phyloP scores from a whole-genome alignment of 805 yeast species.

The Maudiozyma pseudohumilis region DNA sequence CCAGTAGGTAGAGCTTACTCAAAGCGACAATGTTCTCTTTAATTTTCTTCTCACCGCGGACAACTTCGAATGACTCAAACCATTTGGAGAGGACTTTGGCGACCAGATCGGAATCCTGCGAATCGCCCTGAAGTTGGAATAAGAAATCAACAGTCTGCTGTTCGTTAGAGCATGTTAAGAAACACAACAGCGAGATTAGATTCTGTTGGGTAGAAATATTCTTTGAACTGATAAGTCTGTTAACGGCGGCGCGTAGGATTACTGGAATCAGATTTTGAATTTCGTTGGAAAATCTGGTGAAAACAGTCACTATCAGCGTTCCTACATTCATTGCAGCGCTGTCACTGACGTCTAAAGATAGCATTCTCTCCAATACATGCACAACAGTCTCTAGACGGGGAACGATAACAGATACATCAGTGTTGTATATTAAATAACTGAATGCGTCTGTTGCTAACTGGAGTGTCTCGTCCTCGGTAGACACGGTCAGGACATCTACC shows the following conservation, averaged over 20 bases:
- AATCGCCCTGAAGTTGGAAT: conserved; percentile 28
- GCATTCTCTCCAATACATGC: conserved; percentile 50
- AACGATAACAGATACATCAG: conserved; percentile 18
- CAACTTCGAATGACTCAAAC: conserved; percentile 72
- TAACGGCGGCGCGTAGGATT: conserved; percentile 65
- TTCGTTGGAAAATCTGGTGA: conserved; percentile 40
- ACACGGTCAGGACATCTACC: conserved; percentile 22
- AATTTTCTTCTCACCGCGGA: conserved; percentile 70
- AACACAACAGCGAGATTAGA: conserved; percentile 64
- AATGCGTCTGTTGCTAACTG: conserved; percentile 72
- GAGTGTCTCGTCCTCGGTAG: conserved; percentile 67
- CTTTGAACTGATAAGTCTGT: conserved; percentile 53
- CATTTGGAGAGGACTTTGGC: conserved; percentile 61
- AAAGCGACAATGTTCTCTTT: conserved; percentile 59
- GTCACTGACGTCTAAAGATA: conserved; percentile 65
- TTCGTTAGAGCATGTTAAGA: conserved; percentile 55
- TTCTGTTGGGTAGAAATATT: conserved; percentile 71
- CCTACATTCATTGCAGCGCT: conserved; percentile 76
- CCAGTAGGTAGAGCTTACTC: conserved; percentile 50
- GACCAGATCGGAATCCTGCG: conserved; percentile 36
- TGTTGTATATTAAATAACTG: conserved; percentile 43
- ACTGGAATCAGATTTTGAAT: conserved; percentile 34
- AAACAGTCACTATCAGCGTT: conserved; percentile 47
- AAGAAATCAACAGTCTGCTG: conserved; percentile 55
- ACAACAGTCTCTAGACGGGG: conserved; percentile 27